A percentile compares a stretch with the other conserved stretches of the same genome.
Conservation (phyloP, 2,329 filamentous ascomycete species). For the Venturiaceae sp. region DNA sequence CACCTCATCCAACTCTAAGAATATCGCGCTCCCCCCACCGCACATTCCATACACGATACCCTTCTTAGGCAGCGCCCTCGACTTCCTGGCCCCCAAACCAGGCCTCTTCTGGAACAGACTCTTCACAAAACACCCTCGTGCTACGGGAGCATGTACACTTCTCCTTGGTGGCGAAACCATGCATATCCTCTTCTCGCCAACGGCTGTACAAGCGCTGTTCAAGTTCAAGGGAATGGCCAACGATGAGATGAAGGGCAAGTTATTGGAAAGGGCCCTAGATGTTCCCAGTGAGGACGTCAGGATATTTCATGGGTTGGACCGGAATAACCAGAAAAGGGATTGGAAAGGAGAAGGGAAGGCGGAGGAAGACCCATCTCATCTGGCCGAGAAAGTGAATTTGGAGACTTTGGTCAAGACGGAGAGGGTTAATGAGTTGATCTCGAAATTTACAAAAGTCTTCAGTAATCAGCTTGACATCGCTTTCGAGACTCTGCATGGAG, state of each 20-base stretch:
- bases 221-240: conserved; percentile 14
- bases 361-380: conserved; percentile 11
- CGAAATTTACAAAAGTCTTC: conserved; percentile 15
- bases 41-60: conserved; percentile 20
- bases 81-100: conserved; percentile 16
- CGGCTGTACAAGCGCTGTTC: conserved; percentile 18
- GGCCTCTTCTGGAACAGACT: conserved; percentile 16
- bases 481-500: neutral
- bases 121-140: conserved; percentile 17
- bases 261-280: conserved; percentile 15
- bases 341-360: conserved; percentile 3
- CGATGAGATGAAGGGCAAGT: conserved; percentile 17
- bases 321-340: neutral
- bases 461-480: conserved; percentile 13
- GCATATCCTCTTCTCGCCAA: conserved; percentile 16
- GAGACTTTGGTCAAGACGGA: conserved; percentile 18
- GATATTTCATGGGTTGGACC: neutral
- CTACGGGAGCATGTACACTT: conserved; percentile 17
- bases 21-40: conserved; percentile 5
- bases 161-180: conserved; percentile 17
- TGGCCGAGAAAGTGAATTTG: conserved; percentile 16
- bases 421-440: conserved; percentile 20
- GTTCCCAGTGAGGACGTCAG: conserved; percentile 10
- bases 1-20: neutral
- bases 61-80: conserved; percentile 17